phyloP scores from a whole-genome alignment of 2,329 filamentous ascomycete genomes.

The Bipolaris oryzae region DNA sequence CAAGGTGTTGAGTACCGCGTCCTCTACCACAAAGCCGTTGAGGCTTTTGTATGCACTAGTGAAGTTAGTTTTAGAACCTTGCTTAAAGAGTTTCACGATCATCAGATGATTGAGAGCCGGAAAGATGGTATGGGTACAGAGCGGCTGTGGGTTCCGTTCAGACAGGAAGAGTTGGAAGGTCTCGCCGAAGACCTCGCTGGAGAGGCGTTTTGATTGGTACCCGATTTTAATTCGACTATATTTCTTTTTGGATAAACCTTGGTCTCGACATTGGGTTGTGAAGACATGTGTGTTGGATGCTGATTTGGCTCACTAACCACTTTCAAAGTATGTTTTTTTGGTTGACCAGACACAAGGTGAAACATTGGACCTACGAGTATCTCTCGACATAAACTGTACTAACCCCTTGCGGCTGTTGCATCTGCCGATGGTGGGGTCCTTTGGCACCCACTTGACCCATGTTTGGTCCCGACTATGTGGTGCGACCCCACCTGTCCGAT shows the following conservation, averaged over 20 bases:
- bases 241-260: neutral
- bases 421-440: neutral
- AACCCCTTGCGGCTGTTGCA: no score
- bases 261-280: no score
- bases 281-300: neutral
- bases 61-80: constrained; percentile 95
- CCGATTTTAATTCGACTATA: neutral
- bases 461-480: no score
- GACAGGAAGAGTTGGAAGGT: constrained; percentile 84
- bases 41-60: constrained; percentile 95
- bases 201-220: constrained; percentile 31
- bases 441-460: no score
- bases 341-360: neutral
- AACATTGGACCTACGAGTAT: neutral
- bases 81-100: constrained; percentile 96
- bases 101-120: constrained; percentile 92
- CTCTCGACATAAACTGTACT: neutral
- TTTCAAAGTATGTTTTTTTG: neutral
- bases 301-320: neutral
- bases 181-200: constrained; percentile 76
- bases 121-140: constrained; percentile 88
- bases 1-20: constrained; percentile 85
- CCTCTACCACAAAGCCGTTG: constrained; percentile 92
- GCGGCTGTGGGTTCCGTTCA: constrained; percentile 81
- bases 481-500: no score